Evolutionary conservation across 208 protist genomes (phyloP), one percentile per base, ranked within the genome.

Genomic region (Leishmania turanica): DNA sequence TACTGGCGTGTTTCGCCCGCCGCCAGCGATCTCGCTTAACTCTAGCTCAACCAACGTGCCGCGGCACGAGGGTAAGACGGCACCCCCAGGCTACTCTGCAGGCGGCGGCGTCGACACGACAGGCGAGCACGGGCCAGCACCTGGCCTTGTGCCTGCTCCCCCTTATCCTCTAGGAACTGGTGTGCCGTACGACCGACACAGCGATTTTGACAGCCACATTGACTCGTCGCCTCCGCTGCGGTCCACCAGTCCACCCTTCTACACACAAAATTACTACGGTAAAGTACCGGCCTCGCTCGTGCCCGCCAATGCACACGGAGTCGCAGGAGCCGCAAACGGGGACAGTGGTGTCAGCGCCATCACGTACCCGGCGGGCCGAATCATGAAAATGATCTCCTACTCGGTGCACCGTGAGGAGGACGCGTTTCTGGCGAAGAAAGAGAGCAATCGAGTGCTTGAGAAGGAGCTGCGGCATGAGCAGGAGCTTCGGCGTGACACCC

Each of bases 361-460:
- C 42, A 62, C 77, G 27, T 75, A 86, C 53, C 72, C 87, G 2
- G 75, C 82, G 15, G 85, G 89, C 47, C 83, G 78, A 54, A 82
- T 96, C 17, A 88, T 93, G 86, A 87, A 82, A 34, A 90, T 92
- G 79, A 92, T 95, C 47, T 77, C 87, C 4, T 91, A 80, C 76
- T 76, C 79, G 21, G 88, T 96, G 9, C 87, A 91, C 56, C 73
- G 85, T 37, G 90, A 95, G 68, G 77, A 82, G 49, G 91, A 96
- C 79, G 49, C 85, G 40, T 90, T 91, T 79, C 56, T 86, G 8
- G 81, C 89, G 13, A 87, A 91, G 79, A 88, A 92, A 72, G 90
- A 95, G 81, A 93, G 88, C 78, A 94, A 95, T 75, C 84, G 88
- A 15, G 87, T 91, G 24, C 84, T 96, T 62, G 91, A 95, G 73